Percentiles rank a stretch among this genome's conserved stretches.
Evolutionary conservation across 164 flowering plant genomes (phyloP).

Genomic region (Vitis labrusca): DNA sequence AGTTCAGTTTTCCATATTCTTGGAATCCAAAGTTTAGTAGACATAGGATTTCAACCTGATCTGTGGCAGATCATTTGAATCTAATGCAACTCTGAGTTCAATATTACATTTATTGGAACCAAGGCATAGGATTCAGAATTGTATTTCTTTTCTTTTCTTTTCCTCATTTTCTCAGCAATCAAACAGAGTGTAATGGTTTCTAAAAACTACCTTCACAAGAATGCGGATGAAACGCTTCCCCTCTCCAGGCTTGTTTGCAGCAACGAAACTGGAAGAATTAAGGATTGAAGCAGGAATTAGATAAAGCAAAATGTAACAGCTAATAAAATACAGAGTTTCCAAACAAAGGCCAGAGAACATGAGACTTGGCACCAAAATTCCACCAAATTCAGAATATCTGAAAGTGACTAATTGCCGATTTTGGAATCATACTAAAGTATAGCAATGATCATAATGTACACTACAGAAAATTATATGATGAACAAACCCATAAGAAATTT

Average conservation of each 20-base stretch:
- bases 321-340: background rate
- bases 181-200: background rate
- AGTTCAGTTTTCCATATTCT: too few species aligned
- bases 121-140: too few species aligned
- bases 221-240: conserved; percentile 79
- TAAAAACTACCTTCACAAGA: conserved; percentile 68
- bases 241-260: conserved; percentile 67
- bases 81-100: too few species aligned
- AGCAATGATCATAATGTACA: background rate
- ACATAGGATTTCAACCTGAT: too few species aligned
- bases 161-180: background rate
- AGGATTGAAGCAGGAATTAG: background rate
- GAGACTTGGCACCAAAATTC: background rate
- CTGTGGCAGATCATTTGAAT: too few species aligned
- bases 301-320: background rate
- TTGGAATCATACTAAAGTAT: background rate
- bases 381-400: background rate
- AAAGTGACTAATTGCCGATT: background rate
- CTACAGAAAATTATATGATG: too few species aligned
- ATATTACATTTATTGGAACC: too few species aligned
- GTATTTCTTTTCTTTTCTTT: background rate
- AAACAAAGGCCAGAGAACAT: background rate
- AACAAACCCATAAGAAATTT: too few species aligned
- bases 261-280: conserved; percentile 53
- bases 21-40: too few species aligned